phyloP scores from a whole-genome alignment of 1,284 basidiomycete species.

The Termitomyces sp. region DNA sequence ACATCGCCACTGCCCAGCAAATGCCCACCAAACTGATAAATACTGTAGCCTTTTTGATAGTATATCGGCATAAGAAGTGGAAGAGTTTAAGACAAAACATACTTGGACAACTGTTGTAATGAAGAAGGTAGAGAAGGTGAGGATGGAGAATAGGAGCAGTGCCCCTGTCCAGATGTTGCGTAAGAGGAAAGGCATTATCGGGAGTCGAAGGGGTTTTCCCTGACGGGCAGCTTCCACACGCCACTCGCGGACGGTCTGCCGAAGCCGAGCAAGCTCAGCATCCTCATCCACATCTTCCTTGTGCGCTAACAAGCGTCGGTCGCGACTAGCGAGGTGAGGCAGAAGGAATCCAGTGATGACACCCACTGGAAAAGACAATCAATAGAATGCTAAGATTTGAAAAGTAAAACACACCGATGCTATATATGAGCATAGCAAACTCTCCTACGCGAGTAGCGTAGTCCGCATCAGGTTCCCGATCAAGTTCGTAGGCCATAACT shows the following conservation, averaged over 20 bases:
- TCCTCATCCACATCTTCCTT: conserved; percentile 70
- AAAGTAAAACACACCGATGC: conserved; percentile 55
- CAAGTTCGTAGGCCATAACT: conserved; percentile 78
- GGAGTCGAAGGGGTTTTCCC: conserved; percentile 70
- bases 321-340: conserved; percentile 77
- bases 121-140: conserved; percentile 83
- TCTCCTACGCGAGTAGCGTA: conserved; percentile 83
- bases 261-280: conserved; percentile 62
- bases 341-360: conserved; percentile 79
- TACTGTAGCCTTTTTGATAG: conserved; percentile 56
- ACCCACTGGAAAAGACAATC: conserved; percentile 52
- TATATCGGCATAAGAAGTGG: not conserved
- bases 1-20: conserved; percentile 93
- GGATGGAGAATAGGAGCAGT: conserved; percentile 68
- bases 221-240: conserved; percentile 71
- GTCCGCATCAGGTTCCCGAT: conserved; percentile 71
- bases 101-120: conserved; percentile 72
- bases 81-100: conserved; percentile 12
- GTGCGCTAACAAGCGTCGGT: conserved; percentile 68
- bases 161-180: conserved; percentile 91
- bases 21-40: conserved; percentile 85
- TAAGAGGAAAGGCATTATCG: conserved; percentile 83
- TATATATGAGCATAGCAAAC: conserved; percentile 87
- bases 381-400: not conserved
- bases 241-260: conserved; percentile 74